Conservation (phyloP, 345 rosid species). For the Geranium brycei region DNA sequence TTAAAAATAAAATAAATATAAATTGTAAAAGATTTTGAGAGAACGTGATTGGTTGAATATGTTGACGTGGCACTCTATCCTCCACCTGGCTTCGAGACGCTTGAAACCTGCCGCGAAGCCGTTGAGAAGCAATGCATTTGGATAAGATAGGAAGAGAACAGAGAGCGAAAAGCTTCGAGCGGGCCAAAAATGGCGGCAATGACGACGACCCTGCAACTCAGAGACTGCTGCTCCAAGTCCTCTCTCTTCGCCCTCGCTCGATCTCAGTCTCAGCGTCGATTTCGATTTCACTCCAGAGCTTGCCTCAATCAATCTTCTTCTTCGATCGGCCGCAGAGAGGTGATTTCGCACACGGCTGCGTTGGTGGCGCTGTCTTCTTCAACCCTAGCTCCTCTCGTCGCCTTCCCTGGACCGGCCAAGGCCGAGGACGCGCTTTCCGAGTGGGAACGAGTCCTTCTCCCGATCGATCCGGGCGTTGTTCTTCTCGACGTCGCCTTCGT, state of each 20-base stretch:
- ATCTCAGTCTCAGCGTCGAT: conserved; percentile 14
- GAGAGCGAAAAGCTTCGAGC: not conserved
- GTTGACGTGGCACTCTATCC: not conserved
- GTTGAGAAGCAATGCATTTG: not conserved
- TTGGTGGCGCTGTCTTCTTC: conserved; percentile 23
- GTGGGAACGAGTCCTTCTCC: conserved; percentile 68
- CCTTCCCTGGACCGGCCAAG: conserved; percentile 19
- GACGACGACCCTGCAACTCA: conserved; percentile 4
- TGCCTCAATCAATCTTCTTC: conserved; percentile 19
- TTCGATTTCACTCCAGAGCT: conserved; percentile 24
- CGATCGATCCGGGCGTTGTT: conserved; percentile 87
- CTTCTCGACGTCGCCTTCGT: conserved; percentile 89
- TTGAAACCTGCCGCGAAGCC: not conserved
- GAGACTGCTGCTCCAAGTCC: conserved; percentile 1
- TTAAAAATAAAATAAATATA: too few species aligned
- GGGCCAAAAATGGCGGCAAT: conserved; percentile 1
- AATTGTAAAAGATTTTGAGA: too few species aligned
- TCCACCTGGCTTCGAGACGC: not conserved
- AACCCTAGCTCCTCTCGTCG: conserved; percentile 14
- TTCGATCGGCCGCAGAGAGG: conserved; percentile 27
- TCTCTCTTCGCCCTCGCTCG: conserved; percentile 13
- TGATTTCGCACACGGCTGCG: not conserved
- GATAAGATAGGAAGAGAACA: not conserved
- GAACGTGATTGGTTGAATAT: not conserved
- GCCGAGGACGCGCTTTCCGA: conserved; percentile 54